Evolutionary conservation across 345 rosid genomes (phyloP).

Genomic region (Anastatica hierochuntica): DNA sequence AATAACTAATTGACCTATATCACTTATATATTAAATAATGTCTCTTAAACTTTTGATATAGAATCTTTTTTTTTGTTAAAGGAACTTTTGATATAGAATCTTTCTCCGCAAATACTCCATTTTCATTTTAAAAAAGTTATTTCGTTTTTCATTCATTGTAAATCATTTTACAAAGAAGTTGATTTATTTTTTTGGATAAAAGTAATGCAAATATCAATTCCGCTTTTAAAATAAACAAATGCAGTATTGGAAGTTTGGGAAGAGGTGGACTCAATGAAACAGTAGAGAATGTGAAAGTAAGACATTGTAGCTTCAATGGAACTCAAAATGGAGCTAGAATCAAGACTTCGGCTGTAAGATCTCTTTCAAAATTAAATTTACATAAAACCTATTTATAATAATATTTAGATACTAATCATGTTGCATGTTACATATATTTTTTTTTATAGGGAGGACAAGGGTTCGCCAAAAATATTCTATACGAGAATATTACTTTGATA

Average conservation of each 20-base stretch:
- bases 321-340: conserved; percentile 17
- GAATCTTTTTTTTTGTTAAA: too few relatives aligned
- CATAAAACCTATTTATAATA: too few relatives aligned
- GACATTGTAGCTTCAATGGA: neutral
- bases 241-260: conserved; percentile 22
- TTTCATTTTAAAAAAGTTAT: too few relatives aligned
- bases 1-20: too few relatives aligned
- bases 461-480: neutral
- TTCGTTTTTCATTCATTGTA: neutral
- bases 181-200: too few relatives aligned
- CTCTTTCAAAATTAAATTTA: too few relatives aligned
- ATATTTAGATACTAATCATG: neutral
- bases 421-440: neutral
- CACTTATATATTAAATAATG: too few relatives aligned
- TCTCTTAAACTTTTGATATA: too few relatives aligned
- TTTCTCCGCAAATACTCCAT: too few relatives aligned
- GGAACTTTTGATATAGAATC: too few relatives aligned
- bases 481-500: neutral
- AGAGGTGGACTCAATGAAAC: neutral
- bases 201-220: too few relatives aligned
- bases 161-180: too few relatives aligned
- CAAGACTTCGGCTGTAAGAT: conserved; percentile 15
- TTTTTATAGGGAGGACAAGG: conserved; percentile 8
- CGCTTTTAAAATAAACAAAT: neutral
- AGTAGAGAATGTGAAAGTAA: conserved; percentile 13